phyloP scores from a whole-genome alignment of 495 filamentous ascomycete species.

The Xylaria flabelliformis region DNA sequence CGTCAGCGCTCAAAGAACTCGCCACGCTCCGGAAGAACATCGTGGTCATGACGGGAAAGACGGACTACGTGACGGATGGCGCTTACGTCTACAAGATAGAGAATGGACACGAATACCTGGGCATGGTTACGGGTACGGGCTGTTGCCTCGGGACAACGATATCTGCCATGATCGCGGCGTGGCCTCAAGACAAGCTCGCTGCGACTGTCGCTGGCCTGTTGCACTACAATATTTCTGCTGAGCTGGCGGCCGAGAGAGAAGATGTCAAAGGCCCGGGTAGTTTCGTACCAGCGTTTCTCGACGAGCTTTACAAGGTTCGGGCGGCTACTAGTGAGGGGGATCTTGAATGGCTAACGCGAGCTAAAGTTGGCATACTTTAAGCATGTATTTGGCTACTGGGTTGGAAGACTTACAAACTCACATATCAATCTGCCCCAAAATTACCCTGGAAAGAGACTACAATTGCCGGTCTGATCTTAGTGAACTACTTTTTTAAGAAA shows the following conservation, averaged over 20 bases:
- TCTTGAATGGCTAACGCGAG: conserved; percentile 60
- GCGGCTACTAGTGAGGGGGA: conserved; percentile 55
- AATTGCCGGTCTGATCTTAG: neutral
- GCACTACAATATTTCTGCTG: conserved; percentile 86
- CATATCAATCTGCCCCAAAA: neutral
- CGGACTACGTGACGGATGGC: conserved; percentile 83
- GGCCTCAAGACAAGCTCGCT: conserved; percentile 67
- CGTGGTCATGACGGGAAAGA: conserved; percentile 83
- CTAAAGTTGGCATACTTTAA: conserved; percentile 52
- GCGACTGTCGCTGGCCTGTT: conserved; percentile 72
- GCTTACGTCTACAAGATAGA: conserved; percentile 65
- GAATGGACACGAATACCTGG: conserved; percentile 81
- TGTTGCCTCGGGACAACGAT: conserved; percentile 85
- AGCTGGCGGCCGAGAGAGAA: conserved; percentile 66
- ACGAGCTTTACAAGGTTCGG: conserved; percentile 65
- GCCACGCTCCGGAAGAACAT: conserved; percentile 73
- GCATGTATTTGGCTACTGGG: neutral
- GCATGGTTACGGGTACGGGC: conserved; percentile 85
- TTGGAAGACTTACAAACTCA: neutral
- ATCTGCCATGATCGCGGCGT: conserved; percentile 70
- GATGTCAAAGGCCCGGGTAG: conserved; percentile 82
- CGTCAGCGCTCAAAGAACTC: conserved; percentile 65
- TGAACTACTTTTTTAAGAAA: neutral
- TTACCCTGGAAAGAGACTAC: neutral
- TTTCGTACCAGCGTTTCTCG: conserved; percentile 86